These are phyloP conservation scores for Perkinsus olseni DNA, from an alignment of 169 alveolate genomes.

Conservation along the genomic window DNA sequence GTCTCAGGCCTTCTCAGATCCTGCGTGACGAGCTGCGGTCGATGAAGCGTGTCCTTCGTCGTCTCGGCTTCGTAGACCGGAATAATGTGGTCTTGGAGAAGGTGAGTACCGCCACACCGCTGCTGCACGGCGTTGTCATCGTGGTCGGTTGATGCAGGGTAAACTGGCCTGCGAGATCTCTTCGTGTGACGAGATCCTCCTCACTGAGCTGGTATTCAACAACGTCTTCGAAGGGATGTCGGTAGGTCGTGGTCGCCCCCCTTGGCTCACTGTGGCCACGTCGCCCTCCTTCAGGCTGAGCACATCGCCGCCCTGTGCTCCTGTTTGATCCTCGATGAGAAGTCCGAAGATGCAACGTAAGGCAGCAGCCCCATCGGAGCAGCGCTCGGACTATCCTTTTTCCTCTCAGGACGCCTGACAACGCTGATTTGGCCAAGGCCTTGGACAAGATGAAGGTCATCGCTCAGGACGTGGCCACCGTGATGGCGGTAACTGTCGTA, in stretches of 20 bases:
- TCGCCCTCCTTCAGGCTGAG: conserved; percentile 29
- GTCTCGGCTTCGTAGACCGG: conserved; percentile 77
- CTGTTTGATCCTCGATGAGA: conserved; percentile 73
- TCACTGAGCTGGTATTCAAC: conserved; percentile 84
- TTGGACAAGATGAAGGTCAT: conserved; percentile 35
- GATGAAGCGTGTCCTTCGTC: conserved; percentile 86
- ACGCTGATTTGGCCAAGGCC: conserved; percentile 21
- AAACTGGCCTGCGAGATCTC: conserved; percentile 96
- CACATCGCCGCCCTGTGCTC: conserved; percentile 75
- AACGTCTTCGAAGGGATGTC: conserved; percentile 82
- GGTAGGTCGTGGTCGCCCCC: not conserved
- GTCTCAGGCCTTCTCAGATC: conserved; percentile 1
- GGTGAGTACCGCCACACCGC: not conserved
- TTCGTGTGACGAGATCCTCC: conserved; percentile 93
- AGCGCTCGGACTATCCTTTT: not conserved
- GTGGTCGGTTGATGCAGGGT: conserved; percentile 52
- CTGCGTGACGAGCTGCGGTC: conserved; percentile 69
- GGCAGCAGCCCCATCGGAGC: not conserved
- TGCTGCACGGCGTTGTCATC: conserved; percentile 11
- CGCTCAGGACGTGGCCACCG: conserved; percentile 54
- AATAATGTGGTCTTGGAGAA: conserved; percentile 79
- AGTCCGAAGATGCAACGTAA: conserved; percentile 36
- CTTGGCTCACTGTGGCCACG: not conserved
- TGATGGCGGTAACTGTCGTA: conserved; percentile 34
- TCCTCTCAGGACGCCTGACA: not conserved